A percentile compares a stretch with the other conserved stretches of the same genome.
phyloP scores from a whole-genome alignment of 352 stramenopile genomes.

The Pythium apleroticum region DNA sequence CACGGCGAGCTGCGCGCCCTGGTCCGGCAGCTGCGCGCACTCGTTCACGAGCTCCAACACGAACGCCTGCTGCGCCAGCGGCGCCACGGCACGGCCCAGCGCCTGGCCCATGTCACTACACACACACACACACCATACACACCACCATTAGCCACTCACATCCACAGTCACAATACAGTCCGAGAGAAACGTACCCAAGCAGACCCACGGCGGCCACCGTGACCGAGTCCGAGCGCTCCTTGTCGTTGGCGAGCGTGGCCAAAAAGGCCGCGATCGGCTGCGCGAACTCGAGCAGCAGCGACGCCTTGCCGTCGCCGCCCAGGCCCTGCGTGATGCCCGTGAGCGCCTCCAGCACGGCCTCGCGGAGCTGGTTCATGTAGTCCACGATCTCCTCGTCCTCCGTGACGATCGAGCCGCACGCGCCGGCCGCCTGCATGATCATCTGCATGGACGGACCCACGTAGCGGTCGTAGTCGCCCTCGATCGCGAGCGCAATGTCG shows the following conservation, averaged over 20 bases:
- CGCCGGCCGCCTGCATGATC: conserved; percentile 84
- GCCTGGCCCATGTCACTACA: conserved; percentile 80
- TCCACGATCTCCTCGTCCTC: conserved; percentile 98
- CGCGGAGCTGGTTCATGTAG: conserved; percentile 96
- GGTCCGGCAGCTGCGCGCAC: conserved; percentile 64
- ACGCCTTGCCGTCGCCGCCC: conserved; percentile 85
- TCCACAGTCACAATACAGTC: too few relatives aligned
- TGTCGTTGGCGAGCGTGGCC: conserved; percentile 82
- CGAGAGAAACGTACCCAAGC: conserved; percentile 78
- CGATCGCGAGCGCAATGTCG: conserved; percentile 96
- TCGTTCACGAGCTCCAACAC: conserved; percentile 74
- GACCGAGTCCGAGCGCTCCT: conserved; percentile 80
- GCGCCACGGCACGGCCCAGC: conserved; percentile 64
- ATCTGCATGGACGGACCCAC: conserved; percentile 79
- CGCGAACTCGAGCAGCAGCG: conserved; percentile 82
- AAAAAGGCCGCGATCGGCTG: conserved; percentile 90
- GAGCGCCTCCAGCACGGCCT: conserved; percentile 96
- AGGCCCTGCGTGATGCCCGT: conserved; percentile 96
- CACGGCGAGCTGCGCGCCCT: conserved; percentile 65
- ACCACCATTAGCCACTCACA: too few relatives aligned
- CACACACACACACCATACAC: too few relatives aligned
- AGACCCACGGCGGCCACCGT: conserved; percentile 90
- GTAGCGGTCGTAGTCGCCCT: conserved; percentile 90
- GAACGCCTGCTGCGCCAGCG: conserved; percentile 66
- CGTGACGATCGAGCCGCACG: conserved; percentile 82